Conservation (phyloP, 2,329 filamentous ascomycete genomes). For the Colletotrichum sp. region DNA sequence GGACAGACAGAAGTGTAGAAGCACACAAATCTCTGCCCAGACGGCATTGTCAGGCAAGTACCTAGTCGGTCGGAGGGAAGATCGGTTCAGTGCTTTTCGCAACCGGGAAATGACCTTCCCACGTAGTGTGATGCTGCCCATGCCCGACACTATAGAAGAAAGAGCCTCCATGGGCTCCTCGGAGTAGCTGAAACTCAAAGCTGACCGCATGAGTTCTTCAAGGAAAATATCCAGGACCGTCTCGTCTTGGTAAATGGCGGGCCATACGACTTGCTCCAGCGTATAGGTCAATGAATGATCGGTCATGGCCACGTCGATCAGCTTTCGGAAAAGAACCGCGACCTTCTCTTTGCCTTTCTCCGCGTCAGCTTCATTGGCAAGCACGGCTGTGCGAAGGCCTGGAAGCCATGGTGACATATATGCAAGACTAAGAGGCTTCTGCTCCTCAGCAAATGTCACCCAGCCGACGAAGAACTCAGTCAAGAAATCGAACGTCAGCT, state of each 20-base stretch:
- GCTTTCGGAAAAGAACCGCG: conserved; percentile 65
- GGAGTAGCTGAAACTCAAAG: conserved; percentile 59
- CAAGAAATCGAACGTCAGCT: conserved; percentile 71
- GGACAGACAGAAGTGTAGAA: conserved; percentile 69
- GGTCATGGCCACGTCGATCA: conserved; percentile 68
- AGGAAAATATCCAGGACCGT: conserved; percentile 69
- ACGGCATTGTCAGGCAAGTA: conserved; percentile 70
- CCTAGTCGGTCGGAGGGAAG: conserved; percentile 69
- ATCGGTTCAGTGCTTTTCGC: conserved; percentile 70
- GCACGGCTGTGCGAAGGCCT: conserved; percentile 62
- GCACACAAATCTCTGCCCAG: conserved; percentile 72
- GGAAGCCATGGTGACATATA: conserved; percentile 76
- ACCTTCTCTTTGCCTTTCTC: conserved; percentile 72
- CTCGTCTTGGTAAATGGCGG: conserved; percentile 68
- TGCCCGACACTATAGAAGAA: conserved; percentile 65
- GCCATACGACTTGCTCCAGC: conserved; percentile 71
- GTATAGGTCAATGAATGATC: conserved; percentile 64
- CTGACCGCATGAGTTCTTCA: conserved; percentile 70
- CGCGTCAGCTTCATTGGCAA: conserved; percentile 64
- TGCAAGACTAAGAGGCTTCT: conserved; percentile 68
- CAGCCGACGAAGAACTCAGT: conserved; percentile 78
- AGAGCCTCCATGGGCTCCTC: conserved; percentile 65
- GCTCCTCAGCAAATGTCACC: conserved; percentile 72
- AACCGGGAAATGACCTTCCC: conserved; percentile 70
- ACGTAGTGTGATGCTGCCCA: conserved; percentile 69